Base-by-base conservation (phyloP, 352 stramenopile genomes). In the Pythium periplocum region DNA sequence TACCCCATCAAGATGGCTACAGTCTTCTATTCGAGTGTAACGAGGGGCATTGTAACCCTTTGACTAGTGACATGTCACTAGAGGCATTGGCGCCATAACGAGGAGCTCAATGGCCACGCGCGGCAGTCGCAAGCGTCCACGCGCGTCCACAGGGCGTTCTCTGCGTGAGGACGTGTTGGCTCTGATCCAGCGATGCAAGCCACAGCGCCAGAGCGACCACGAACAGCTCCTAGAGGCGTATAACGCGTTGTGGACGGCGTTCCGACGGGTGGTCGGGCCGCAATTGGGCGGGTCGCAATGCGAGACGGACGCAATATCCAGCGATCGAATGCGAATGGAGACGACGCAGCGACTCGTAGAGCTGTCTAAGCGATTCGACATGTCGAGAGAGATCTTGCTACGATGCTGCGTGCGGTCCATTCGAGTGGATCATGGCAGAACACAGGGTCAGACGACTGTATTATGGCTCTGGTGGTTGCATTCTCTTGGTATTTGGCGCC, bases 111-210 rank as follows among this genome's bases (percentile, higher is more conserved):
- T 42, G 38, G 12, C 38, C 38, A 1, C 12, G 38, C 7, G 56
- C 30, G 49, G 56, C 56, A 26, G 17, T 26, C 17, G 17, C 17
- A 63, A 63, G 56, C 56, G 56, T 9, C 12, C 17, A 34, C 32
- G 52, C 36, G 6, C 39, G 31, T 9, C 5, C 45, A 26, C 36
- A 55, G 26, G 17, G 17, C 17, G 17, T 26, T 26, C 17, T 26
- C 55, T 75, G 55, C 59, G 53, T 26, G 51, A 57, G 1, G 48
- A 62, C 41, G 66, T 69, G 47, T 50, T 66, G 11, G 47, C 57
- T 7, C 54, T 75, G 4, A 57, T 75, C 6, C 62, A 36, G 3
- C 36, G 12, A 6, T 61, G 40, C 3, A 48, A 42, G 36, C 47
- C 41, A 9, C 45, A 40, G 4, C 36, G 48, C 4, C 12, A 32